Conservation (phyloP, 331 rosid genomes). For the Spiraea crenata region DNA sequence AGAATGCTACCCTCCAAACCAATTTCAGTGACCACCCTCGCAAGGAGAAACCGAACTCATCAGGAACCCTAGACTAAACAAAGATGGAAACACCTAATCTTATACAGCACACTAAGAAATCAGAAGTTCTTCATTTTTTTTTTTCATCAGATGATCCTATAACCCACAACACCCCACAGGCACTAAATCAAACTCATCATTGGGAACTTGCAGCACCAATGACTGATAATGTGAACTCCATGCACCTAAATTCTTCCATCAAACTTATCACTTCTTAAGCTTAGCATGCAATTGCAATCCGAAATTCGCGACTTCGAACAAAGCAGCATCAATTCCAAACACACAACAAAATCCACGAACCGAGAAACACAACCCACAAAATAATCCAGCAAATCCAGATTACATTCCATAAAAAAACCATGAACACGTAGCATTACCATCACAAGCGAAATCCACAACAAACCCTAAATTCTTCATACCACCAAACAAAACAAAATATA, state of each 20-base stretch:
- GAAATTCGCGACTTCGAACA: background rate
- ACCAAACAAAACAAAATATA: conserved; percentile 4
- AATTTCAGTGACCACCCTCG: background rate
- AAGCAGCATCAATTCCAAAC: background rate
- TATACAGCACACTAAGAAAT: background rate
- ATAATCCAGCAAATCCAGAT: conserved; percentile 7
- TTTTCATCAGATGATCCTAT: background rate
- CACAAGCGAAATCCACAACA: conserved; percentile 31
- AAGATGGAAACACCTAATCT: background rate
- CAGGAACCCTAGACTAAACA: background rate
- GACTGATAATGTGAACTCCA: background rate
- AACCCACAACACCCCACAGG: background rate
- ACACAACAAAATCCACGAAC: background rate
- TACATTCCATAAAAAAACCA: conserved; percentile 13
- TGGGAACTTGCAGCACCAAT: background rate
- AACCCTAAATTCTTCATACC: conserved; percentile 27
- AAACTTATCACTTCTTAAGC: background rate
- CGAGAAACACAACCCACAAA: background rate
- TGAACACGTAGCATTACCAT: conserved; percentile 14
- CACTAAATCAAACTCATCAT: background rate
- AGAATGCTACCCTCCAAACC: background rate
- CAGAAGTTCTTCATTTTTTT: background rate
- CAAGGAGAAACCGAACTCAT: background rate
- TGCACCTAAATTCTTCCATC: background rate
- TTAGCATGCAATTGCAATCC: background rate